Evolutionary conservation across 192 early-diverging fungal species (phyloP).

Genomic region (Phycomyces blakesleeanus): DNA sequence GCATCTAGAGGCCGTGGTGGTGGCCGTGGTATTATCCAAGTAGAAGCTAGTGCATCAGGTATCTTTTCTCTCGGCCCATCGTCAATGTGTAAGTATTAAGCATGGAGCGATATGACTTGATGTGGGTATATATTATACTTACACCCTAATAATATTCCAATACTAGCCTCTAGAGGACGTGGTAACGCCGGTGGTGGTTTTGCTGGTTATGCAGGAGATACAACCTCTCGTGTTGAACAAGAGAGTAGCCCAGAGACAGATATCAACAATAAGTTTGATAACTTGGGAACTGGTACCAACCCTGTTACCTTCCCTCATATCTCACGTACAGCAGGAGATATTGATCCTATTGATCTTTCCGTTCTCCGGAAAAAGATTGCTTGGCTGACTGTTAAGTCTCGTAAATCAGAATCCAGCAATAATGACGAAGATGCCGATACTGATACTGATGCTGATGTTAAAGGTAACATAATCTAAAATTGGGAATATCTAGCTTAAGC

Average conservation of each 20-base stretch:
- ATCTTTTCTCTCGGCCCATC: constrained; percentile 52
- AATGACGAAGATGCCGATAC: not conserved
- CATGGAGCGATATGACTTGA: too few relatives aligned
- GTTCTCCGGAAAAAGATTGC: constrained; percentile 3
- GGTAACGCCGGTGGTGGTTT: constrained; percentile 7
- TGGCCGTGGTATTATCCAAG: constrained; percentile 9
- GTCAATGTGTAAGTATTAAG: constrained; percentile 13
- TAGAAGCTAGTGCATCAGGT: constrained; percentile 42
- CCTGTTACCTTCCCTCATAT: constrained; percentile 20
- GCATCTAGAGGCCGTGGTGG: constrained; percentile 30
- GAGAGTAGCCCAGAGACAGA: constrained; percentile 18
- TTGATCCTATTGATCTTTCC: constrained; percentile 22
- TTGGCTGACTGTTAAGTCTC: constrained; percentile 16
- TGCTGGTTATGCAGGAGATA: constrained; percentile 21
- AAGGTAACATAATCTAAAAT: too few relatives aligned
- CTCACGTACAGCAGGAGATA: constrained; percentile 15
- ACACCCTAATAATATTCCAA: too few relatives aligned
- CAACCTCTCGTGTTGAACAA: not conserved
- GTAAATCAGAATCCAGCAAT: not conserved
- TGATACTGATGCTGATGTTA: not conserved
- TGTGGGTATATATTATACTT: too few relatives aligned
- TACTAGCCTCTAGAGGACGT: not conserved
- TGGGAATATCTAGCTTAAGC: too few relatives aligned
- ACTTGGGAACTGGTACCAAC: not conserved
- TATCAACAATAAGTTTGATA: constrained; percentile 15